Base-by-base conservation (phyloP, 768 basidiomycete genomes). In the Tulasnella sp. region DNA sequence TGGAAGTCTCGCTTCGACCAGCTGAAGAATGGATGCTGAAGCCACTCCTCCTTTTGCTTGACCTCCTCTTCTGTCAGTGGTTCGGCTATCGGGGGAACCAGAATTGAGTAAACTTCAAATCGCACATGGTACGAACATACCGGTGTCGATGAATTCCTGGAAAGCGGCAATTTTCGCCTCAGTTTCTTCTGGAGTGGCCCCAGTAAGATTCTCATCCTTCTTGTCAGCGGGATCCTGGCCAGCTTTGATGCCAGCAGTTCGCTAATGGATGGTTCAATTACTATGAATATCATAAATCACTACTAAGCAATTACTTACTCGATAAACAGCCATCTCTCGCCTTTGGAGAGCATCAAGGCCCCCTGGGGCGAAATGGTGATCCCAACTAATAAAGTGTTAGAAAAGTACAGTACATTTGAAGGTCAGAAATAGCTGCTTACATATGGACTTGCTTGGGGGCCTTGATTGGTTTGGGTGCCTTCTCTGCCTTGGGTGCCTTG, bases 1-100 rank as follows among this genome's bases (percentile, higher is more conserved):
- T 91, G 90, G 70, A 91, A 96, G 62, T 96, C 91, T 32, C 89
- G 77, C 58, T 87, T 76, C 63, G 81, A 85, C 93, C 93, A 96
- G 57, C 83, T 79, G 28, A 79, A 76, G 69, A 96, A 96, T 13
- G 92, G 92, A 48, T 82, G 70, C 28, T 70, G 72, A 5, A 78
- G 75, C 27, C 84, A 77, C 39, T 72, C 75, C 27, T 93, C 89
- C 67, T 93, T 96, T 62, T 77, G 71, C 4, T 75, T 73, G 56
- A 76, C 66, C 60, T 99, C 92, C 41, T 88, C 87, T 58, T 96
- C 92, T 0, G 81, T 91, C 33, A 98, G 70, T 1, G 86, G 83
- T 57, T 89, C 90, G 32, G 93, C 93, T 87, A 34, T 15, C 15
- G 7, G 41, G 20, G 19, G 8, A 33, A 22, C n/a, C n/a, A n/a